These are phyloP conservation scores for Haematococcus lacustris DNA, from an alignment of 139 green algal genomes.

Conservation along the genomic window DNA sequence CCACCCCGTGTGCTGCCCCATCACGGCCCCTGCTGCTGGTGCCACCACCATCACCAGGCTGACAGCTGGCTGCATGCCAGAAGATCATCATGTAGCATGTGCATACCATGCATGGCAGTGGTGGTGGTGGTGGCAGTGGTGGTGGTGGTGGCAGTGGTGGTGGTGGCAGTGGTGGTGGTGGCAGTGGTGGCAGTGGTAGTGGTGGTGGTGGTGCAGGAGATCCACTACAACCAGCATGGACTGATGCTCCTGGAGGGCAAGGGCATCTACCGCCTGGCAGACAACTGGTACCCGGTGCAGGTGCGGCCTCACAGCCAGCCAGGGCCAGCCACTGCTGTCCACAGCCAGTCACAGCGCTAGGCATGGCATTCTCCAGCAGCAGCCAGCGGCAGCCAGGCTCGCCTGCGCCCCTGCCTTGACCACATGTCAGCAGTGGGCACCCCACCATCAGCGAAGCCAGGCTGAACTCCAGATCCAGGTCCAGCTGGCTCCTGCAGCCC, in stretches of 20 bases:
- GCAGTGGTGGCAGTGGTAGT: background rate
- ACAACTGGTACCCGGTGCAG: slow-evolving; percentile 81
- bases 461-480: background rate
- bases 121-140: too few relatives aligned
- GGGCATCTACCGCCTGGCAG: slow-evolving; percentile 87
- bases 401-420: background rate
- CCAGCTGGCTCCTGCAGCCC: background rate
- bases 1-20: background rate
- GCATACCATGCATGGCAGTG: too few relatives aligned
- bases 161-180: too few relatives aligned
- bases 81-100: background rate
- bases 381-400: background rate
- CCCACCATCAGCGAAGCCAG: background rate
- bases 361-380: background rate
- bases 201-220: too few relatives aligned
- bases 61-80: background rate
- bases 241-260: slow-evolving; percentile 85
- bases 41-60: background rate
- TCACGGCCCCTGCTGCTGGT: background rate
- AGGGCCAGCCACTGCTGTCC: too few relatives aligned
- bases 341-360: background rate
- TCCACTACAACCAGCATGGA: slow-evolving; percentile 97
- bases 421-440: background rate
- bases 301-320: too few relatives aligned
- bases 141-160: too few relatives aligned